Base-by-base conservation (phyloP, 331 rosid species). In the Pyrus hybrid region DNA sequence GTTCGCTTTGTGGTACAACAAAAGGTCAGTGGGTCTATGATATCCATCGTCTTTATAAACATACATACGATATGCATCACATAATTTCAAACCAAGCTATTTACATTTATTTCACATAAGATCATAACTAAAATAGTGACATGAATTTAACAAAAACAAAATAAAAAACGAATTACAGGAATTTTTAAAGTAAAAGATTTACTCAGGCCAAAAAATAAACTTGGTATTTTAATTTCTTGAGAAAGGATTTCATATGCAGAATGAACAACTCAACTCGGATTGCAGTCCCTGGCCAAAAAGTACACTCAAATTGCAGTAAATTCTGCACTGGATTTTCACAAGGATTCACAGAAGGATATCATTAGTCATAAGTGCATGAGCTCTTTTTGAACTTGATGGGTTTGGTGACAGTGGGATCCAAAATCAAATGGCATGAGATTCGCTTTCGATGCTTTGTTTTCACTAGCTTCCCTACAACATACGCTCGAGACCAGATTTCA, bases 381-480 rank as follows among this genome's bases (percentile, higher is more conserved):
- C 76, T 84, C 84, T 78, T 72, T 10, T 81, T 89, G 91, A 92
- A 85, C 83, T 79, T 82, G 84, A 94, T 82, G 53, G 97, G 90
- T 63, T 92, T 92, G 75, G 89, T 75, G 75, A 68, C 76, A 8
- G 79, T 63, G 63, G 92, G 84, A 76, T 90, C 88, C 18, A 94
- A 63, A 37, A 74, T 62, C 67, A 94, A 78, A 37, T 86, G 85
- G 66, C 97, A 94, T 17, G 92, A 83, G 74, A 94, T 86, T 80
- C 73, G 74, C 82, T 75, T 87, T 37, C 77, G 76, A 75, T 85
- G 93, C 76, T 74, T 90, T 13, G 93, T 82, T 85, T 85, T 90
- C n/a, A 94, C 96, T 29, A 92, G 79, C 71, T 89, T 88, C 9
- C 99, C 97, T 1, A 94, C 97, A 35, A 94, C 97, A 76, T 85